These are phyloP conservation scores for Moesziomyces sp. DNA, from an alignment of 1,284 basidiomycete species.

Conservation along the genomic window DNA sequence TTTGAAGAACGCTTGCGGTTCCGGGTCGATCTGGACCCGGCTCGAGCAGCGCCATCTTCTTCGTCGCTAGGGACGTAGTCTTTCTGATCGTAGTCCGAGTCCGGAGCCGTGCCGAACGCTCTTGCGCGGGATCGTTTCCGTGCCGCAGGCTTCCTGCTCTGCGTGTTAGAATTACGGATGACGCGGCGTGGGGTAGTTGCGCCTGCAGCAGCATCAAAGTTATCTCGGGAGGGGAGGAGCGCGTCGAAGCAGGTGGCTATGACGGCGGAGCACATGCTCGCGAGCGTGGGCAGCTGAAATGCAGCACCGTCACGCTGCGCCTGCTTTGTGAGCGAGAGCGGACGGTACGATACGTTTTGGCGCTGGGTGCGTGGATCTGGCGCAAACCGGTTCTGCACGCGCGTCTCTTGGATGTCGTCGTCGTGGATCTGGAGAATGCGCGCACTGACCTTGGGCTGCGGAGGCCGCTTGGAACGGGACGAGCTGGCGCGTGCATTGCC, in stretches of 20 bases:
- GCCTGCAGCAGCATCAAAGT: constrained; percentile 23
- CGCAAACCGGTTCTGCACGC: constrained; percentile 30
- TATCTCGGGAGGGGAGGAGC: constrained; percentile 29
- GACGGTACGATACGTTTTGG: constrained; percentile 30
- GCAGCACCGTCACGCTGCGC: constrained; percentile 18
- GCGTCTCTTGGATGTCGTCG: constrained; percentile 31
- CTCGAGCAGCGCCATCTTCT: not conserved
- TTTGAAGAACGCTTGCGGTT: not conserved
- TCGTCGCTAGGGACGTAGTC: constrained; percentile 37
- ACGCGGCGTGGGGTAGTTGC: not conserved
- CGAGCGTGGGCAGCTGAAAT: constrained; percentile 22
- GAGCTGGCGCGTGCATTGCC: not conserved
- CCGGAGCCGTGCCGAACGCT: constrained; percentile 32
- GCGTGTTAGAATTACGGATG: constrained; percentile 10
- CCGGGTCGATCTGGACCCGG: constrained; percentile 7
- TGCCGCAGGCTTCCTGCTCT: not conserved
- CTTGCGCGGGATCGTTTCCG: constrained; percentile 21
- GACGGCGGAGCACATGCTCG: constrained; percentile 18
- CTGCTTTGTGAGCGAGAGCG: constrained; percentile 17
- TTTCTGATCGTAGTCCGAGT: constrained; percentile 29
- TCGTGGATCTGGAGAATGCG: constrained; percentile 30
- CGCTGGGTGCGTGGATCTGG: constrained; percentile 20
- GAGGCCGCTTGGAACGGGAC: constrained; percentile 4
- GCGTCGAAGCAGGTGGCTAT: constrained; percentile 31
- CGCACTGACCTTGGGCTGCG: constrained; percentile 24